phyloP scores from a whole-genome alignment of 805 yeast species.

The Wickerhamiella sorbophila region DNA sequence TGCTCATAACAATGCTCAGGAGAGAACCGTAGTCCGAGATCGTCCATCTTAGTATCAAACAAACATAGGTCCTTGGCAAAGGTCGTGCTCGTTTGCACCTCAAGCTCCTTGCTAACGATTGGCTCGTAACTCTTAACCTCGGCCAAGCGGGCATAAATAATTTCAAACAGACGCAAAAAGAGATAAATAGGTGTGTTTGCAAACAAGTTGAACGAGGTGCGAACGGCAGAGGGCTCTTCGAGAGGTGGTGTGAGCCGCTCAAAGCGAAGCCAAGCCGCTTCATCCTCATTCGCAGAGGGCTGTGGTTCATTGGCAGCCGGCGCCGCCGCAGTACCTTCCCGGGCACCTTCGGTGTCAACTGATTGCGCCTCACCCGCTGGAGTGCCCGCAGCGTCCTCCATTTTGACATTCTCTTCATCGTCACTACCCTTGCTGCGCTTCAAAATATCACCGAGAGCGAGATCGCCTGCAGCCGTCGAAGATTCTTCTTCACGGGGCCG shows the following conservation, averaged over 20 bases:
- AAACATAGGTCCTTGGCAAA: slow-evolving; percentile 82
- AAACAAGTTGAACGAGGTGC: slow-evolving; percentile 57
- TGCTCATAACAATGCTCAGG: slow-evolving; percentile 44
- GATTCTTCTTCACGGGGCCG: neutral
- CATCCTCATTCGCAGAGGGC: no score
- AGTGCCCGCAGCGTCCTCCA: slow-evolving; percentile 7
- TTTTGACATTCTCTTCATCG: slow-evolving; percentile 4
- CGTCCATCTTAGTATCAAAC: slow-evolving; percentile 64
- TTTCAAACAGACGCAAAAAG: slow-evolving; percentile 73
- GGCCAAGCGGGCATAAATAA: slow-evolving; percentile 61
- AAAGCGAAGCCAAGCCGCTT: slow-evolving; percentile 17
- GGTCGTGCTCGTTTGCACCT: slow-evolving; percentile 29
- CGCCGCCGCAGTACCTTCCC: slow-evolving; percentile 19
- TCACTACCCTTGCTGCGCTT: slow-evolving; percentile 1
- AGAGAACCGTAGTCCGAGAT: slow-evolving; percentile 56
- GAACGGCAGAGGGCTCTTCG: slow-evolving; percentile 18
- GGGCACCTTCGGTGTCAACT: slow-evolving; percentile 11
- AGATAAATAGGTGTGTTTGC: slow-evolving; percentile 81
- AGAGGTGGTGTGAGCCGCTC: slow-evolving; percentile 16
- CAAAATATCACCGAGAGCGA: neutral
- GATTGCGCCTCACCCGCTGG: slow-evolving; percentile 5
- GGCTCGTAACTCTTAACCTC: slow-evolving; percentile 64
- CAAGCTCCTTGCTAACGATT: slow-evolving; percentile 59
- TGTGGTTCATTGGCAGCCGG: no score
- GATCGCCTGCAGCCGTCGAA: neutral